Percentiles rank a stretch among this genome's conserved stretches.
These are phyloP conservation scores for Colletotrichum sp. DNA, from an alignment of 2,329 filamentous ascomycete species.

Conservation along the genomic window DNA sequence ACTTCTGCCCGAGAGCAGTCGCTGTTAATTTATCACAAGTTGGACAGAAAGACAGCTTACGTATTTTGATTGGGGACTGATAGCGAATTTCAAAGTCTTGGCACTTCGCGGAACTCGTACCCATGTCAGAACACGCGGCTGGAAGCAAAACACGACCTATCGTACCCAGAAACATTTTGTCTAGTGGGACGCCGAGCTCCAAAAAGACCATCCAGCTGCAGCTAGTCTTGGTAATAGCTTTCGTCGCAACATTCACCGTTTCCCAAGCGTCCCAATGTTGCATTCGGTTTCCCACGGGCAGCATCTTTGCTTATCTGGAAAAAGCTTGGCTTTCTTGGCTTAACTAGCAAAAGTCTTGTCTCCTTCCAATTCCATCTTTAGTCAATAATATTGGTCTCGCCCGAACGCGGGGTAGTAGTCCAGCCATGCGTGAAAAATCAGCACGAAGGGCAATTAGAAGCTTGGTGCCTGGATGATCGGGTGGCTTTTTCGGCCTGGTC, in stretches of 20 bases:
- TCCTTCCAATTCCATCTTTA: constrained; percentile 20
- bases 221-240: background rate
- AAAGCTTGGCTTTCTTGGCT: constrained; percentile 22
- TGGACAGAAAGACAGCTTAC: background rate
- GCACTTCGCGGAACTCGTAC: background rate
- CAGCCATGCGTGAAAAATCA: background rate
- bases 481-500: background rate
- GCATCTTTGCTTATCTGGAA: constrained; percentile 3
- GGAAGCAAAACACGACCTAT: background rate
- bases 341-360: constrained; percentile 5
- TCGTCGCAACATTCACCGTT: background rate
- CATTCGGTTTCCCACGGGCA: background rate
- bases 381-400: background rate
- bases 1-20: background rate
- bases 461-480: background rate
- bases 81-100: background rate
- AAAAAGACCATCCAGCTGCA: background rate
- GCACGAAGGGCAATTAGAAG: background rate
- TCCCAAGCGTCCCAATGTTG: background rate
- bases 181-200: background rate
- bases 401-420: constrained; percentile 2
- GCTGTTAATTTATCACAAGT: background rate
- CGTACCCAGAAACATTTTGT: background rate
- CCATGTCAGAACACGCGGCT: background rate
- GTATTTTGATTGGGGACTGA: background rate